A percentile compares a stretch with the other conserved stretches of the same genome.
Conservation (phyloP, 1,284 basidiomycete genomes). For the Ustilago cynodontis region DNA sequence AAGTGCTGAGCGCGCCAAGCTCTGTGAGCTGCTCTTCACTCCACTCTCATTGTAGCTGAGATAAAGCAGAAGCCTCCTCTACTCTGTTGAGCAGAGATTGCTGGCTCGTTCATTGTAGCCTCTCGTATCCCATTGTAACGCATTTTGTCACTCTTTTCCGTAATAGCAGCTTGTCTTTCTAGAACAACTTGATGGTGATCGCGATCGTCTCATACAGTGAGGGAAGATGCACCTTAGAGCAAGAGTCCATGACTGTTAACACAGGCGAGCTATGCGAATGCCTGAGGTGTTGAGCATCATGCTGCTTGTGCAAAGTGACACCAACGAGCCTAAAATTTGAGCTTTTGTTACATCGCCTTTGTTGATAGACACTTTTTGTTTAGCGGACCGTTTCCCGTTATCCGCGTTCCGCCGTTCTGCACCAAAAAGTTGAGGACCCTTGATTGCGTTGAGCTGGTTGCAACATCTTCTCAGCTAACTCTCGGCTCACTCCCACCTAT, state of each 20-base stretch:
- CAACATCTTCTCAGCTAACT: not conserved
- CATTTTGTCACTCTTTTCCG: not conserved
- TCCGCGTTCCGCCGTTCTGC: not conserved
- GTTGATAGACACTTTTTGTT: not conserved
- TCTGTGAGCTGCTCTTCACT: not conserved
- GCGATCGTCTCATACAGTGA: too few species aligned
- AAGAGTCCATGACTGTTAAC: too few species aligned
- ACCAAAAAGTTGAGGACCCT: not conserved
- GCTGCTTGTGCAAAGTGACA: not conserved
- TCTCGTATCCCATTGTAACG: not conserved
- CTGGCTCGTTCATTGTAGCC: conserved; percentile 2
- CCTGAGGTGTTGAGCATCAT: not conserved
- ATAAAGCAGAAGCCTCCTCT: conserved; percentile 9
- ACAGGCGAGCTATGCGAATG: too few species aligned
- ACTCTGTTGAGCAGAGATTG: conserved; percentile 5
- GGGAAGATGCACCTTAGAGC: too few species aligned
- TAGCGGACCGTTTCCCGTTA: not conserved
- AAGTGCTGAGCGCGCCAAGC: not conserved
- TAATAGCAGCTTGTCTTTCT: too few species aligned
- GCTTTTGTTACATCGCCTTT: not conserved
- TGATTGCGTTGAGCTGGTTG: not conserved
- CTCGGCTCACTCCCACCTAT: not conserved
- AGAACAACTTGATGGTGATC: too few species aligned
- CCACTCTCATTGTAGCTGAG: not conserved
- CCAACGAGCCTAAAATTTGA: not conserved